Conservation (phyloP, 208 protist species). For the Leishmania arabica region DNA sequence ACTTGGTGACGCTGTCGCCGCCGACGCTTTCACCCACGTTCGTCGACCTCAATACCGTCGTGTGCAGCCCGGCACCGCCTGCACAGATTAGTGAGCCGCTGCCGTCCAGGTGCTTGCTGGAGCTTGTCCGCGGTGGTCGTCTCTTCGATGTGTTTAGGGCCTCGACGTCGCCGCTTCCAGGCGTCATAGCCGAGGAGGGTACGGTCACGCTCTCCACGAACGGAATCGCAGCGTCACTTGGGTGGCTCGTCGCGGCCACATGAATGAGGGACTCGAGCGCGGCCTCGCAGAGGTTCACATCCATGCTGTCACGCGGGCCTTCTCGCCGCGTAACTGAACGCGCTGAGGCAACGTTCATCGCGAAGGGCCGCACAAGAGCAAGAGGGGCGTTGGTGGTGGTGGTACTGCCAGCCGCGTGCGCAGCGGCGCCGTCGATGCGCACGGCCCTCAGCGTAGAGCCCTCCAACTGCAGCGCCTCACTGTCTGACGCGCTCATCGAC, state of each 20-base stretch:
- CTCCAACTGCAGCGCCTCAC: not conserved
- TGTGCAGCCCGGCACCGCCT: not conserved
- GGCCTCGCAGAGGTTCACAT: conserved; percentile 10
- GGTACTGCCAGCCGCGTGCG: not conserved
- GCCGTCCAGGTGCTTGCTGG: not conserved
- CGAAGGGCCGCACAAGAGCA: not conserved
- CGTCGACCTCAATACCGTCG: not conserved
- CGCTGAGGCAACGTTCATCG: not conserved
- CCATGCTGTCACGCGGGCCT: conserved; percentile 1
- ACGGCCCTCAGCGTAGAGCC: not conserved
- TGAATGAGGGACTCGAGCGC: conserved; percentile 19
- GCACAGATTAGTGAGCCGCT: not conserved
- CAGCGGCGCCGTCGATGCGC: not conserved
- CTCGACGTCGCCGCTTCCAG: not conserved
- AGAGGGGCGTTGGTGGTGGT: not conserved
- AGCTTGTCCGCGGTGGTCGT: not conserved
- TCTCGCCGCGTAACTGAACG: not conserved
- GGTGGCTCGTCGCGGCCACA: not conserved
- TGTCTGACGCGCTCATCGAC: not conserved
- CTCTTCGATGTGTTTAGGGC: not conserved
- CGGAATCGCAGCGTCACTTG: conserved; percentile 16
- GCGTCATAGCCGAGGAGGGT: conserved; percentile 1
- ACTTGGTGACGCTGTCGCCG: not conserved
- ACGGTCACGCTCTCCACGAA: conserved; percentile 17
- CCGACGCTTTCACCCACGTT: not conserved